Base-by-base conservation (phyloP, 2,329 filamentous ascomycete species). In the Ophiostoma piceae region DNA sequence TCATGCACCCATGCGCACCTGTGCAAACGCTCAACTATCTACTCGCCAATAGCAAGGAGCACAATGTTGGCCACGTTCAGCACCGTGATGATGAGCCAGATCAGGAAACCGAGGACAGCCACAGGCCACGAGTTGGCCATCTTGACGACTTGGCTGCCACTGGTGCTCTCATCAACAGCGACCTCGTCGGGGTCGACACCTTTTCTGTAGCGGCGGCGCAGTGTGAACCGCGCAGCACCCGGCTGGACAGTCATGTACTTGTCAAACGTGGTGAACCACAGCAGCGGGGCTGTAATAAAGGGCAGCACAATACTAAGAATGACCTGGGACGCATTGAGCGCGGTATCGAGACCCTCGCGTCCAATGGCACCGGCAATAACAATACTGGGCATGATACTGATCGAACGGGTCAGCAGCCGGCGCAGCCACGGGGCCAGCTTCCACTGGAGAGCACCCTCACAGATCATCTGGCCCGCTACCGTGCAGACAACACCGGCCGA, bases 401-500 rank as follows among this genome's bases (percentile, higher is more conserved):
- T 91, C 67, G 85, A 87, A 35, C 92, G 86, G 0, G 92, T 96
- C 67, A 94, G 79, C 3, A 96, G 84, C 12, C 92, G 85, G 2
- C 92, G 88, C 11, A 94, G 75, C 92, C 92, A 96, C 0, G 92
- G 92, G 72, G 84, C 83, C 41, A 94, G 79, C 5, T 80, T 87
- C 90, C 92, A 93, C 66, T 87, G 87, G 64, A 96, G 78, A 72
- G 92, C 91, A 7, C 92, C 92, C 77, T 96, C 92, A 72, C 88
- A 89, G 29, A 96, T 90, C 88, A 96, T 95, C 78, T 96, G 92
- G 0, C 92, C 92, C 0, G 92, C 87, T 74, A 96, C 95, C 1
- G 93, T 96, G 80, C 92, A 96, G 2, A 96, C 90, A 47, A 96
- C 92, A 6, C 92, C 92, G 0, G 92, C 92, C 0, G 89, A 92